These are phyloP conservation scores for Papiliotrema nemorosa DNA, from an alignment of 1,284 basidiomycete species.

Conservation along the genomic window DNA sequence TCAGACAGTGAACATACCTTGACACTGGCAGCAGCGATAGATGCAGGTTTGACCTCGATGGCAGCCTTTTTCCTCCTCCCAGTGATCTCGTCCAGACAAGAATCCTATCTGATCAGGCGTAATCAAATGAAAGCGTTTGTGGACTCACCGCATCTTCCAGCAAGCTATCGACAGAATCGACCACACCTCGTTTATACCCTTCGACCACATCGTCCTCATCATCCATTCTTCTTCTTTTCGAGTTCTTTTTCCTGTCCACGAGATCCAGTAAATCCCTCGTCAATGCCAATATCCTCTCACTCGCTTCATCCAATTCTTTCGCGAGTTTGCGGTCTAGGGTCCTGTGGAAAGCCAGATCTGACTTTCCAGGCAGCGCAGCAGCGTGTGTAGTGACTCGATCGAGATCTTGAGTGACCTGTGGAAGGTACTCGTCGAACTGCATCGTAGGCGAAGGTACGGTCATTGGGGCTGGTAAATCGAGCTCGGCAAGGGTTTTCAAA, in stretches of 20 bases:
- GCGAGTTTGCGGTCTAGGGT: conserved; percentile 72
- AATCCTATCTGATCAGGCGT: conserved; percentile 59
- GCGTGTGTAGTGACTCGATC: conserved; percentile 42
- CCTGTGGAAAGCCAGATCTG: conserved; percentile 76
- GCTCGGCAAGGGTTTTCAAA: too few species aligned
- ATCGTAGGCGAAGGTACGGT: conserved; percentile 16
- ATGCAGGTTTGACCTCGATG: conserved; percentile 31
- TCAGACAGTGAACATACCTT: conserved; percentile 18
- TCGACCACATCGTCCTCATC: conserved; percentile 77
- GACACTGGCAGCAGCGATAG: conserved; percentile 23
- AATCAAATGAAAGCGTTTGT: too few species aligned
- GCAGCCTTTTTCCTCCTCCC: conserved; percentile 64
- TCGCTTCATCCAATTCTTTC: conserved; percentile 39
- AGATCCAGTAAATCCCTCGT: conserved; percentile 63
- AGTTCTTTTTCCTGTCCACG: conserved; percentile 49
- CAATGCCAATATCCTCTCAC: conserved; percentile 48
- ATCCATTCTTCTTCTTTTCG: conserved; percentile 48
- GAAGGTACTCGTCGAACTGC: conserved; percentile 30
- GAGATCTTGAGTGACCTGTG: conserved; percentile 36
- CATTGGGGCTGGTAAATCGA: not conserved
- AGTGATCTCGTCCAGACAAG: conserved; percentile 70
- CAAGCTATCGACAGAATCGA: conserved; percentile 77
- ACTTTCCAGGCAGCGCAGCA: conserved; percentile 46
- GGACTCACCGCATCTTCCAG: conserved; percentile 73
- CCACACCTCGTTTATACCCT: conserved; percentile 66